Evolutionary conservation across 306 rosid species (phyloP), one percentile per base, ranked within the genome.

Genomic region (Castanea mollissima): DNA sequence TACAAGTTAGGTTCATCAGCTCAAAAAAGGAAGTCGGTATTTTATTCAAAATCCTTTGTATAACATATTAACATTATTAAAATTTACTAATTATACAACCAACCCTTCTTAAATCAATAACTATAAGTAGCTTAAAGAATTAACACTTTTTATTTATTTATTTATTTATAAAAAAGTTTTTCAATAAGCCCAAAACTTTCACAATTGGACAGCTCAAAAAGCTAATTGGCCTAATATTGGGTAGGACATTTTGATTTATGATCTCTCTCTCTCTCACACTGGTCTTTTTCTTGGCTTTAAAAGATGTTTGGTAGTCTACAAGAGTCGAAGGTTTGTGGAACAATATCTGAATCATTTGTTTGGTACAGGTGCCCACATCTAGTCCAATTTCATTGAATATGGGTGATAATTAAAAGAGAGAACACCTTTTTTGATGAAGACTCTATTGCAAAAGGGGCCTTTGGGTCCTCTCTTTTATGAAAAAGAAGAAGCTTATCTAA

Each of bases 271-370:
- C 38, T 35, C 2, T 38, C 23, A 23, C 46, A 76, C 55, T 80
- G 18, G 70, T 80, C 74, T 68, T 73, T 75, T 75, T 35, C 79
- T 41, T 14, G 68, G 68, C 87, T 85, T 51, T 71, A 70, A 76
- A 75, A 60, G 60, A 65, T 38, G 85, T 75, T 75, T 23, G 69
- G 74, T 64, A 35, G 55, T 70, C 73, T 76, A 52, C 70, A 69
- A 80, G 69, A 59, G 56, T 77, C 64, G 74, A 81, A 81, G 54
- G 31, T 62, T 9, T 27, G 71, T 65, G 79, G 72, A 65, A 52
- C 55, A 46, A 80, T 29, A 55, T 58, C 44, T 12, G 38, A 71
- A 20, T 4, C 46, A 74, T 44, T 3, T 3, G 38, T 54, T 25
- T 46, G 55, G 72, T 46, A 13, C 44, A 27, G 31, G 5, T 27